phyloP scores from a whole-genome alignment of 805 yeast genomes.

The Candida qinlingensis region DNA sequence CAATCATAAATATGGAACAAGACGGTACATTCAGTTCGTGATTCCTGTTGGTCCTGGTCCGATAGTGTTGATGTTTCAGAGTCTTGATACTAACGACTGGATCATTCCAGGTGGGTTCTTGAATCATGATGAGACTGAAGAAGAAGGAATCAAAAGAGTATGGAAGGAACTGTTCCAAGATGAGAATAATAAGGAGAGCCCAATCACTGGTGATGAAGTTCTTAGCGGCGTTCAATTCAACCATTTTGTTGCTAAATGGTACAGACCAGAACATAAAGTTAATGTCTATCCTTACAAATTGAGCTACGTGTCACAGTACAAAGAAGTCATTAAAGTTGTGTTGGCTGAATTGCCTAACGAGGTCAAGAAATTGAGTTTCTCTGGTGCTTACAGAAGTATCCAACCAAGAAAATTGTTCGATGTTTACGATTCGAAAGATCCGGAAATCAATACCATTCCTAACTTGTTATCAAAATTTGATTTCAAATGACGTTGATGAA shows the following conservation, averaged over 20 bases:
- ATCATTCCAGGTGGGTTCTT: slow-evolving; percentile 14
- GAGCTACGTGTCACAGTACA: slow-evolving; percentile 4
- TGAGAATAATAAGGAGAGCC: background rate
- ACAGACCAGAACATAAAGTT: slow-evolving; percentile 13
- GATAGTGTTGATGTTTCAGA: slow-evolving; percentile 8
- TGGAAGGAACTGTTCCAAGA: slow-evolving; percentile 12
- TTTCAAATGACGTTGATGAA: background rate
- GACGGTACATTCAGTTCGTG: slow-evolving; percentile 15
- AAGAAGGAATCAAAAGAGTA: slow-evolving; percentile 7
- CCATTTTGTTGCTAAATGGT: slow-evolving; percentile 11
- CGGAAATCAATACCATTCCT: slow-evolving; percentile 26
- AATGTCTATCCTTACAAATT: slow-evolving; percentile 15
- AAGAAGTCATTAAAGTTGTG: slow-evolving; percentile 12
- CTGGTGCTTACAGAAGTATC: slow-evolving; percentile 5
- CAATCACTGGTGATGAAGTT: background rate
- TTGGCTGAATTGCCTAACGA: slow-evolving; percentile 8
- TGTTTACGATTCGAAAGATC: slow-evolving; percentile 15
- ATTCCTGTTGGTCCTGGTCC: slow-evolving; percentile 12
- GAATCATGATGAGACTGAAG: slow-evolving; percentile 12
- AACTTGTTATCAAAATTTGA: slow-evolving; percentile 27
- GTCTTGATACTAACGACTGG: background rate
- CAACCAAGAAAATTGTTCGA: slow-evolving; percentile 8
- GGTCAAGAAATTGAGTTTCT: slow-evolving; percentile 4
- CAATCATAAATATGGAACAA: slow-evolving; percentile 3
- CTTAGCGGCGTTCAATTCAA: slow-evolving; percentile 6